Conservation (phyloP, 148 eudicot genomes). For the Cornus kousa region DNA sequence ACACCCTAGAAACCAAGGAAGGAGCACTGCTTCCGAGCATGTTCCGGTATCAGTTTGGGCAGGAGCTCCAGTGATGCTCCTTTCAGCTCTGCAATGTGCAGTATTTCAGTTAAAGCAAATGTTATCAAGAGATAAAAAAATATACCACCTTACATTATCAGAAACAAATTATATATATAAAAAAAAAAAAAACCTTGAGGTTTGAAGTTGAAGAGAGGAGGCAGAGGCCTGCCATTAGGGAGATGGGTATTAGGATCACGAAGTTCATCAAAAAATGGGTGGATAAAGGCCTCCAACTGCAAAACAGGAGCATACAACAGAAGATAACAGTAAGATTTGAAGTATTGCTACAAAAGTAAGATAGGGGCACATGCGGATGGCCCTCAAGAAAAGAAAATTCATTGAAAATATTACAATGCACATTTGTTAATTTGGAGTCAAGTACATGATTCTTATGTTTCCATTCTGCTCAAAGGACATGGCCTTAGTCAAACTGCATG, state of each 20-base stretch:
- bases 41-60: slow-evolving; percentile 29
- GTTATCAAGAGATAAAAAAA: not conserved
- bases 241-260: slow-evolving; percentile 31
- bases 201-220: slow-evolving; percentile 33
- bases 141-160: no score
- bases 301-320: not conserved
- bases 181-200: slow-evolving; percentile 19
- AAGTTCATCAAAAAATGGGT: slow-evolving; percentile 31
- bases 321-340: no score
- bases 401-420: not conserved
- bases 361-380: no score
- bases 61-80: slow-evolving; percentile 29
- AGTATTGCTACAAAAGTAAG: no score
- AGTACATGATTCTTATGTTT: no score
- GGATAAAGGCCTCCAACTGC: slow-evolving; percentile 32
- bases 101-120: not conserved
- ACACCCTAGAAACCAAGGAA: slow-evolving; percentile 19
- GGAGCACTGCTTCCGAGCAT: slow-evolving; percentile 32
- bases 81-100: slow-evolving; percentile 25
- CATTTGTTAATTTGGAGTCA: no score
- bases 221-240: slow-evolving; percentile 31
- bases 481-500: no score
- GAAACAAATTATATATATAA: no score
- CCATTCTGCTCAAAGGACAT: no score
- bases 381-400: no score